These are phyloP conservation scores for Gracilaria gracilis DNA, from an alignment of 23 red algal species.

Conservation along the genomic window DNA sequence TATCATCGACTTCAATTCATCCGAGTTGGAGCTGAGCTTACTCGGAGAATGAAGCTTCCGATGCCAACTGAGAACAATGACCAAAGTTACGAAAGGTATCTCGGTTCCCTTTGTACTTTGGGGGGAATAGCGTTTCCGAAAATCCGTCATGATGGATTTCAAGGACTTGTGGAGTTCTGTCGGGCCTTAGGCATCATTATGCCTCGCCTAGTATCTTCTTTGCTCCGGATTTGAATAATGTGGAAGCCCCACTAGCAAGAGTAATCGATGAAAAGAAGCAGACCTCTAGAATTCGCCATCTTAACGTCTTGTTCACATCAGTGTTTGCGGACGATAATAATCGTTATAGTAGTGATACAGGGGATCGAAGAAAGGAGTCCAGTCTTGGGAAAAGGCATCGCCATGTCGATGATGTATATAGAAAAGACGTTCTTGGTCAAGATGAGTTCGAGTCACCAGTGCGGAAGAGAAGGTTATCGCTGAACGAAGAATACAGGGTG, in stretches of 20 bases:
- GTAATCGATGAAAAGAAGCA: not conserved
- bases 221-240: constrained; percentile 7
- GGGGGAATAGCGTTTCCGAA: constrained; percentile 4
- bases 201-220: not conserved
- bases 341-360: not conserved
- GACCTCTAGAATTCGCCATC: not conserved
- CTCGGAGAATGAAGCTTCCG: constrained; percentile 18
- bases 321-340: not conserved
- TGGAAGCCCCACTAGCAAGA: not conserved
- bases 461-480: not conserved
- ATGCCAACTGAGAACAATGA: not conserved
- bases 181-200: not conserved
- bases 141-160: constrained; percentile 15
- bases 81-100: not conserved
- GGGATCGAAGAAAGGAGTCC: not conserved
- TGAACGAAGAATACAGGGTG: constrained; percentile 5
- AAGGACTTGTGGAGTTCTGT: constrained; percentile 12
- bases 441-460: not conserved
- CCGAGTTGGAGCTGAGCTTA: not conserved
- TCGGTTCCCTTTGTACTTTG: not conserved
- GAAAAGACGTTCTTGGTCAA: not conserved
- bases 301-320: constrained; percentile 2
- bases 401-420: not conserved
- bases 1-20: constrained; percentile 6
- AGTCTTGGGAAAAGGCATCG: constrained; percentile 16